These are phyloP conservation scores for Vitis hybrid DNA, from an alignment of 177 flowering plant species.

Conservation along the genomic window DNA sequence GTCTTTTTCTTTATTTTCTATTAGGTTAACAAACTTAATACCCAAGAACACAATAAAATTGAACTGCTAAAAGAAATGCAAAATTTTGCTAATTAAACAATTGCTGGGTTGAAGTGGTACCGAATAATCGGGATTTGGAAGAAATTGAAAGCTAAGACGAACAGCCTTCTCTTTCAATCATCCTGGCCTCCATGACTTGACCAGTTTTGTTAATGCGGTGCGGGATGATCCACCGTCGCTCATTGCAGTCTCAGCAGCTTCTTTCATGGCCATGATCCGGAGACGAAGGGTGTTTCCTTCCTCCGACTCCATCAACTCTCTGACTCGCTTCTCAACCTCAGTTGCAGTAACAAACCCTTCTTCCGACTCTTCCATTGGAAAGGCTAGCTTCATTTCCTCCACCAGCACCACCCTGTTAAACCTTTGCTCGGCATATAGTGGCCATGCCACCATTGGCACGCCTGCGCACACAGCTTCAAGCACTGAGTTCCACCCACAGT, in stretches of 20 bases:
- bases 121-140: too few species aligned
- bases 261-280: slow-evolving; percentile 1
- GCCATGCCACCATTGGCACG: slow-evolving; percentile 2
- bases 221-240: slow-evolving; percentile 1
- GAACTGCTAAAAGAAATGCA: too few species aligned
- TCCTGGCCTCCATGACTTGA: background rate
- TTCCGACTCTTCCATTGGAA: background rate
- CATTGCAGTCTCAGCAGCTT: background rate
- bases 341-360: background rate
- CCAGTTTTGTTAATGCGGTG: background rate
- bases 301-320: slow-evolving; percentile 3
- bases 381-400: slow-evolving; percentile 1
- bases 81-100: too few species aligned
- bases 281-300: background rate
- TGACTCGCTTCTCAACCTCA: background rate
- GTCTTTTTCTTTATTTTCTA: too few species aligned
- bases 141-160: too few species aligned
- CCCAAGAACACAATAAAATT: too few species aligned
- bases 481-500: background rate
- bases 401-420: slow-evolving; percentile 1
- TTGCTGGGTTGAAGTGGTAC: too few species aligned
- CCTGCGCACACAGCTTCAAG: background rate
- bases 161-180: background rate
- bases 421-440: slow-evolving; percentile 3
- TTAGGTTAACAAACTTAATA: too few species aligned